Evolutionary conservation across 108 stramenopile genomes (phyloP).

Genomic region (Skeletonema potamos): DNA sequence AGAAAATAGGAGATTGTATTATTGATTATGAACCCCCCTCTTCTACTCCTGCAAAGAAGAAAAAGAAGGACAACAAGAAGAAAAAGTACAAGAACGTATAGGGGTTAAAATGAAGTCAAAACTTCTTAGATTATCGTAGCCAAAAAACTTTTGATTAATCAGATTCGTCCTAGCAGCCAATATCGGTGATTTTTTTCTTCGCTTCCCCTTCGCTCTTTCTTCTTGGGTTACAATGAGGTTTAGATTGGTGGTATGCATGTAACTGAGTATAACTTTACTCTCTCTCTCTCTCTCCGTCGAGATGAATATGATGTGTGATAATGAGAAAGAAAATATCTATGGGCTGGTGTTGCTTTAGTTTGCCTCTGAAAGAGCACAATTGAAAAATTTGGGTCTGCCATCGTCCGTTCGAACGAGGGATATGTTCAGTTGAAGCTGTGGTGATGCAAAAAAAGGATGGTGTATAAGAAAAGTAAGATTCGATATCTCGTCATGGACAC

Average conservation of each 20-base stretch:
- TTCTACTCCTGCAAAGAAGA: background rate
- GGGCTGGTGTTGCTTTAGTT: background rate
- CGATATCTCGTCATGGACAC: background rate
- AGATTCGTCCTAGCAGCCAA: too few relatives aligned
- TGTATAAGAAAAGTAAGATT: background rate
- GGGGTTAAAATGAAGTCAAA: background rate
- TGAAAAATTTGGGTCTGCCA: conserved; percentile 82
- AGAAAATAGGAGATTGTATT: conserved; percentile 32
- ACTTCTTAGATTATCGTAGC: background rate
- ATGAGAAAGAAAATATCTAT: background rate
- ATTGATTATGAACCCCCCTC: conserved; percentile 3
- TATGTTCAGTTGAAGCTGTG: conserved; percentile 69
- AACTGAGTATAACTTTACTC: background rate
- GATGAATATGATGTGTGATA: too few relatives aligned
- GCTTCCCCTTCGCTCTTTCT: background rate
- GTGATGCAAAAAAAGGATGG: background rate
- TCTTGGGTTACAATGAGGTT: background rate
- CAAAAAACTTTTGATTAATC: background rate
- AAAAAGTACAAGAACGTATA: conserved; percentile 24
- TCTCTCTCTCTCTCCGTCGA: background rate
- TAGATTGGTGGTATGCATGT: background rate
- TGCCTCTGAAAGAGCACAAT: conserved; percentile 59
- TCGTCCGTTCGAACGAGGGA: conserved; percentile 66
- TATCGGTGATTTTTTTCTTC: background rate
- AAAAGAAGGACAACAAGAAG: conserved; percentile 15